These are phyloP conservation scores for Neofusicoccum sp. DNA, from an alignment of 2,329 filamentous ascomycete species.

Conservation along the genomic window DNA sequence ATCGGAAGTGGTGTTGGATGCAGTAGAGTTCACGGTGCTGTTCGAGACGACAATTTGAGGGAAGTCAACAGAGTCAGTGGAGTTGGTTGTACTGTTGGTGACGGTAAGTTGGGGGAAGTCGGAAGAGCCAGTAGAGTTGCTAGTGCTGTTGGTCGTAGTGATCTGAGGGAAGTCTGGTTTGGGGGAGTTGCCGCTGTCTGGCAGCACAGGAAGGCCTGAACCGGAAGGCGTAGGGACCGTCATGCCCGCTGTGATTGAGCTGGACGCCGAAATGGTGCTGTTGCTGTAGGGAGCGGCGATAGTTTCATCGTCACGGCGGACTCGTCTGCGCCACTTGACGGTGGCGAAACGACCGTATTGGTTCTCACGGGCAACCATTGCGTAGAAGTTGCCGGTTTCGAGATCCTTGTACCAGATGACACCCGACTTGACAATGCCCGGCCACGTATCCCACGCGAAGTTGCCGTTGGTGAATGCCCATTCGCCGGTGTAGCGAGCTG, in stretches of 20 bases:
- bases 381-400: background rate
- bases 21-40: background rate
- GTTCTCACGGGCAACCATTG: background rate
- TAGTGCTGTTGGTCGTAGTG: background rate
- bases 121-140: background rate
- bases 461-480: background rate
- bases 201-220: background rate
- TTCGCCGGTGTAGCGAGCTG: background rate
- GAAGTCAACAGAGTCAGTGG: background rate
- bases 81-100: background rate
- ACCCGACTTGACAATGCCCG: background rate
- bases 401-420: conserved; percentile 11
- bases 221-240: background rate
- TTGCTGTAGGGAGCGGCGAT: background rate
- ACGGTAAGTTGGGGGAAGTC: background rate
- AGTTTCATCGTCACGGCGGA: background rate
- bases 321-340: background rate
- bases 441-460: conserved; percentile 1
- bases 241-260: background rate
- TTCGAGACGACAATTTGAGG: background rate
- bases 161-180: background rate
- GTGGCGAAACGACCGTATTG: background rate
- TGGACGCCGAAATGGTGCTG: background rate
- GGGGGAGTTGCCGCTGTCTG: background rate
- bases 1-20: background rate